Conservation (phyloP, 2,329 filamentous ascomycete genomes). For the Talaromyces sp. region DNA sequence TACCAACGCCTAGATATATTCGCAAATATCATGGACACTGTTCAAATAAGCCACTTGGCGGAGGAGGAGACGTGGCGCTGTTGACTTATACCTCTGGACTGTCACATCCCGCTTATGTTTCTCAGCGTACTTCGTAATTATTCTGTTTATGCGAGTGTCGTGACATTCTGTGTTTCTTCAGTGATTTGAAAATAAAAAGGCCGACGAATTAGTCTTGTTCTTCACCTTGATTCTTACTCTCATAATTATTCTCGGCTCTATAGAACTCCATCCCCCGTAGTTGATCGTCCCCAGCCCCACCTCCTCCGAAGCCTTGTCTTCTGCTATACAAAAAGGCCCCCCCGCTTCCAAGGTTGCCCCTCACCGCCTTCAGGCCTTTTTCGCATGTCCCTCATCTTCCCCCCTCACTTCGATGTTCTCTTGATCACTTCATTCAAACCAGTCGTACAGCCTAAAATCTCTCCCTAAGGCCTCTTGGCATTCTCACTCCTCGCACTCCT, state of each 20-base stretch:
- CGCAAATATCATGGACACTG: neutral
- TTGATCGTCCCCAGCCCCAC: too few species aligned
- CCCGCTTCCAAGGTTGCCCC: neutral
- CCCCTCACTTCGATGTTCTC: neutral
- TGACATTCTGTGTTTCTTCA: too few species aligned
- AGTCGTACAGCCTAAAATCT: neutral
- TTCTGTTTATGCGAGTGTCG: too few species aligned
- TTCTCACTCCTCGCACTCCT: neutral
- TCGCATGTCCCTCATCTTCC: conserved; percentile 9
- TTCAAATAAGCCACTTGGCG: neutral
- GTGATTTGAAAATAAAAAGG: too few species aligned
- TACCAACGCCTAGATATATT: neutral
- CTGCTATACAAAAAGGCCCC: too few species aligned
- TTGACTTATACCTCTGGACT: neutral
- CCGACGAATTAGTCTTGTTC: too few species aligned
- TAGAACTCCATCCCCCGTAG: conserved; percentile 12
- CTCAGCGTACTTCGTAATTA: too few species aligned
- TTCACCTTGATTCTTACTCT: too few species aligned
- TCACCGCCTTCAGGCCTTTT: conserved; percentile 24
- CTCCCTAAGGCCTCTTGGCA: neutral
- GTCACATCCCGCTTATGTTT: neutral
- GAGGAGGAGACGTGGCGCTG: neutral
- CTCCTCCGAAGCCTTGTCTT: too few species aligned
- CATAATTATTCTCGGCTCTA: too few species aligned
- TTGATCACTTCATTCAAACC: neutral